A percentile compares a stretch with the other conserved stretches of the same genome.
phyloP scores from a whole-genome alignment of 148 eudicot species.

The Vaccinium macrocarpon region DNA sequence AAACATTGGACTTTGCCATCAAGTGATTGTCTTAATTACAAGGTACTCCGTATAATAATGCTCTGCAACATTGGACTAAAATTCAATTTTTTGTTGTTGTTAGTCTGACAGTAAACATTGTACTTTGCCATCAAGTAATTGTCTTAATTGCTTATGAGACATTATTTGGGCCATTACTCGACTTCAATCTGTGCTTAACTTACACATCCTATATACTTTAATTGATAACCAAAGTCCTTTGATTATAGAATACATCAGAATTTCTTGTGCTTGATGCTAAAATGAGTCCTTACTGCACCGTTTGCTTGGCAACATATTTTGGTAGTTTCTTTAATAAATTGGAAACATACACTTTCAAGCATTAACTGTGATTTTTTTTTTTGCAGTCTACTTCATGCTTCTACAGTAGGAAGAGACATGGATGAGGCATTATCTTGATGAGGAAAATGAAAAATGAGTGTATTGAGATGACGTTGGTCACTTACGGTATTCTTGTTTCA shows the following conservation, averaged over 20 bases:
- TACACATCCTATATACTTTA: neutral
- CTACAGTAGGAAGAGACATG: slow-evolving; percentile 94
- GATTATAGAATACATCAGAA: neutral
- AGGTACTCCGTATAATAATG: neutral
- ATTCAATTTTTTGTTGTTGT: neutral
- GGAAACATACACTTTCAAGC: slow-evolving; percentile 10
- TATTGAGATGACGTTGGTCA: slow-evolving; percentile 83
- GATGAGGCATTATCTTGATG: slow-evolving; percentile 85
- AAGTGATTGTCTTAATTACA: neutral
- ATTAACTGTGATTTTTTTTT: slow-evolving; percentile 17
- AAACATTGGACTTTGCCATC: neutral
- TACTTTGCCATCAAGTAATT: neutral
- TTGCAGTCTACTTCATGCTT: slow-evolving; percentile 96
- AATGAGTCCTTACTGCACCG: neutral
- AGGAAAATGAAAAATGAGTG: slow-evolving; percentile 90
- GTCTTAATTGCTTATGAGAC: neutral
- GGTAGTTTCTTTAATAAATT: neutral
- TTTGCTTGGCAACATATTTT: neutral
- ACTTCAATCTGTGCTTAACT: neutral
- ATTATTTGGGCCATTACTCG: neutral
- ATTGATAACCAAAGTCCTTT: neutral
- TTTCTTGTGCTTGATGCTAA: slow-evolving; percentile 2
- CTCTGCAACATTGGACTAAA: neutral
- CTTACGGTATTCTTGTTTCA: slow-evolving; percentile 84
- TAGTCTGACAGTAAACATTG: neutral